Evolutionary conservation across 805 yeast genomes (phyloP).

Genomic region (Candida khao-thaluensis): DNA sequence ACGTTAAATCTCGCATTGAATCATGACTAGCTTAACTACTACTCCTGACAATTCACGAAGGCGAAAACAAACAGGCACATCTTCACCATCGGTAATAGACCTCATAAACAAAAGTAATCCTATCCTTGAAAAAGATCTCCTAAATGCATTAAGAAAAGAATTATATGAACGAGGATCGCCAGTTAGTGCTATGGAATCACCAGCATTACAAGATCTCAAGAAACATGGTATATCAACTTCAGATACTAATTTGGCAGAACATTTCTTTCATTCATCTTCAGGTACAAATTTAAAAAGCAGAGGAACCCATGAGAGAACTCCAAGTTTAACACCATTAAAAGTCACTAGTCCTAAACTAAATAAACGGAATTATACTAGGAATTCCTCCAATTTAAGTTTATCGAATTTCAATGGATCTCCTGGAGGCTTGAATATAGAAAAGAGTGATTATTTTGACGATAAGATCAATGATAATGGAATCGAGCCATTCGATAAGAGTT

Average conservation of each 20-base stretch:
- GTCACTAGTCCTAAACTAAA: slow-evolving; percentile 2
- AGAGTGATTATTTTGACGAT: slow-evolving; percentile 3
- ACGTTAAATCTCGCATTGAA: too few species aligned
- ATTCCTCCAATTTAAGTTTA: slow-evolving; percentile 3
- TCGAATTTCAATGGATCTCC: background rate
- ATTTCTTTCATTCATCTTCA: background rate
- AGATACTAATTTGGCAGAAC: slow-evolving; percentile 1
- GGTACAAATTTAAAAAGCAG: slow-evolving; percentile 4
- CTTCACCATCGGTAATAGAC: slow-evolving; percentile 4
- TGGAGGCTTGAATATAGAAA: slow-evolving; percentile 2
- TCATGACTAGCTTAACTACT: too few species aligned
- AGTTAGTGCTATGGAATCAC: slow-evolving; percentile 1
- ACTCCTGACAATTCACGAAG: slow-evolving; percentile 5
- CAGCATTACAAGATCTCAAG: background rate
- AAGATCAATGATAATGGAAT: background rate
- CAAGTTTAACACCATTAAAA: background rate
- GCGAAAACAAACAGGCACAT: background rate
- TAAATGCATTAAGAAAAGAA: slow-evolving; percentile 2
- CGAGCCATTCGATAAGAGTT: background rate
- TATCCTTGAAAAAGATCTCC: slow-evolving; percentile 4
- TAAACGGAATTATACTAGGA: slow-evolving; percentile 2
- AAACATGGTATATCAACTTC: background rate
- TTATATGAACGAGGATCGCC: slow-evolving; percentile 5
- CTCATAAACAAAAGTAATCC: background rate
- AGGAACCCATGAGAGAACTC: background rate